Evolutionary conservation across 805 yeast genomes (phyloP).

Genomic region (Zygotorulaspora florentina): DNA sequence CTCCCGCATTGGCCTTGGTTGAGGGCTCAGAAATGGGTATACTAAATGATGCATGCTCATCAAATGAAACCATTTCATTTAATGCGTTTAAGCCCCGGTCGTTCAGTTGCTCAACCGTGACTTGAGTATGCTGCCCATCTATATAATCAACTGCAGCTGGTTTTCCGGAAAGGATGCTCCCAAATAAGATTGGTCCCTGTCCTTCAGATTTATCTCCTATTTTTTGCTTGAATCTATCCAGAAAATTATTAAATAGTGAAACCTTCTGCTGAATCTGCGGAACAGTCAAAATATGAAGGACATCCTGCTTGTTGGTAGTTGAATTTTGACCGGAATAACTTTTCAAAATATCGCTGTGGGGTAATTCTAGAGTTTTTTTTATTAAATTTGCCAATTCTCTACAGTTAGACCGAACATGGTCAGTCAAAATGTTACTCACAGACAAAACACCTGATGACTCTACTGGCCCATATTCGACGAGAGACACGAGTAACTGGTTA

Average conservation of each 20-base stretch:
- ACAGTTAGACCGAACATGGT: slow-evolving; percentile 54
- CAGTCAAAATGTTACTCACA: slow-evolving; percentile 45
- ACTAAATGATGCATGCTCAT: slow-evolving; percentile 8
- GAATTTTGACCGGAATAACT: no score
- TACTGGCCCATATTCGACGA: slow-evolving; percentile 57
- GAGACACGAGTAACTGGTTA: slow-evolving; percentile 63
- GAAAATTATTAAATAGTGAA: slow-evolving; percentile 9
- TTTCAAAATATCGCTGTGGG: background rate
- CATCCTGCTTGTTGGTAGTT: background rate
- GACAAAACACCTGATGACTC: slow-evolving; percentile 53
- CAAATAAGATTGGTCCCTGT: slow-evolving; percentile 11
- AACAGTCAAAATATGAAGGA: slow-evolving; percentile 9
- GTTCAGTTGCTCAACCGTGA: slow-evolving; percentile 12
- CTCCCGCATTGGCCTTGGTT: slow-evolving; percentile 4
- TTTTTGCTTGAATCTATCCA: background rate
- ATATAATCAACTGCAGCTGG: slow-evolving; percentile 9
- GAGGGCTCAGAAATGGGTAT: slow-evolving; percentile 18
- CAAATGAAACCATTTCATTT: slow-evolving; percentile 17
- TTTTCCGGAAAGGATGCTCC: slow-evolving; percentile 8
- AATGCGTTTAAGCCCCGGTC: slow-evolving; percentile 16
- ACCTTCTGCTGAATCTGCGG: slow-evolving; percentile 20
- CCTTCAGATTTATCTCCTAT: background rate
- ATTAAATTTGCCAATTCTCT: slow-evolving; percentile 58
- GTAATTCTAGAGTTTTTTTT: slow-evolving; percentile 34
- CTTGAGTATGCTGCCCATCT: slow-evolving; percentile 5